Evolutionary conservation across 2,329 filamentous ascomycete genomes (phyloP).

Genomic region (Gnomoniopsis smithogilvyi): DNA sequence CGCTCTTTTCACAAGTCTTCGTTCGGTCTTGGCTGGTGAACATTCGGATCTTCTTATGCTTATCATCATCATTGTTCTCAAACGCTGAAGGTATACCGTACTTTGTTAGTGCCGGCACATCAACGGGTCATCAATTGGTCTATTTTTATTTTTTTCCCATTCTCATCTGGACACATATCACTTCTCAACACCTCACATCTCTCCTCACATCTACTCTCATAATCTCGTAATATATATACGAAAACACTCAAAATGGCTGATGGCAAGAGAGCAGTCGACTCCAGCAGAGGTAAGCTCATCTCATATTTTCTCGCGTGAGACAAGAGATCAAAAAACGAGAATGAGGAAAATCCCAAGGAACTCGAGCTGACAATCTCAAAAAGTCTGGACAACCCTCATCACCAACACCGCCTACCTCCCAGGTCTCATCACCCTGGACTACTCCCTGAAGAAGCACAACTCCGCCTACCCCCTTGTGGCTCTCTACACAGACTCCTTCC

Average conservation of each 20-base stretch:
- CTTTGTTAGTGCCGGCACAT: too few species aligned
- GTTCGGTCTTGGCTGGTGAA: too few species aligned
- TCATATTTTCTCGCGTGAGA: constrained; percentile 60
- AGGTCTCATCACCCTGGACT: constrained; percentile 77
- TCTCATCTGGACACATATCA: too few species aligned
- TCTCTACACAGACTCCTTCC: constrained; percentile 78
- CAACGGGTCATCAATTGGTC: too few species aligned
- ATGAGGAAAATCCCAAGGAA: background rate
- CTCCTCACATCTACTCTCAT: background rate
- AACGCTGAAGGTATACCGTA: too few species aligned
- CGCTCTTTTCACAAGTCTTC: too few species aligned
- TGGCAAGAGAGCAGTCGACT: constrained; percentile 29
- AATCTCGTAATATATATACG: background rate
- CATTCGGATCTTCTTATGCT: too few species aligned
- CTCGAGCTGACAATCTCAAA: constrained; percentile 2
- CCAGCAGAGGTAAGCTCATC: constrained; percentile 26
- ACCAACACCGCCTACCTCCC: constrained; percentile 80
- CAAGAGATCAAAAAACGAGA: background rate
- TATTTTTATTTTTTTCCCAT: too few species aligned
- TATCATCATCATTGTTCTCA: too few species aligned
- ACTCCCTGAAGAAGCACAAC: constrained; percentile 63
- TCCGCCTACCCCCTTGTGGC: constrained; percentile 77
- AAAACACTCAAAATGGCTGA: constrained; percentile 25
- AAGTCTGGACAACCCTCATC: constrained; percentile 85
- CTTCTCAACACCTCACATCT: background rate